Conservation (phyloP, 371 early-diverging fungal species). For the Conidiobolus incongruus region DNA sequence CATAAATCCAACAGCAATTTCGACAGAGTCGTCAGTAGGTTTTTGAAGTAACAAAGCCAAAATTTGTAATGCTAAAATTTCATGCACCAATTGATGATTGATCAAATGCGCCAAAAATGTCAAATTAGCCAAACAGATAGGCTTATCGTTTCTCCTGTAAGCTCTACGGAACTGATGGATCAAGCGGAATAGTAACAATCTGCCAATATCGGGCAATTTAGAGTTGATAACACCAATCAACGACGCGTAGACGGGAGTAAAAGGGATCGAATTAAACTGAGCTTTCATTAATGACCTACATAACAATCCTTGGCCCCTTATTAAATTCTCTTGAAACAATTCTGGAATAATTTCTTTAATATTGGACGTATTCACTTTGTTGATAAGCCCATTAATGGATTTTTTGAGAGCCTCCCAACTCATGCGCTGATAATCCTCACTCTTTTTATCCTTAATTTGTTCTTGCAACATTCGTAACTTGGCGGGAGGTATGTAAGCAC, state of each 20-base stretch:
- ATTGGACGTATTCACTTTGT: conserved; percentile 80
- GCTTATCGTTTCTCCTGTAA: conserved; percentile 78
- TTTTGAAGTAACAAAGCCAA: conserved; percentile 65
- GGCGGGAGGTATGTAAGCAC: conserved; percentile 86
- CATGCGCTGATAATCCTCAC: conserved; percentile 63
- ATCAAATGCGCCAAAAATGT: conserved; percentile 84
- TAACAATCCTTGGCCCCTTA: conserved; percentile 82
- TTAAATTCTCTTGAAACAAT: conserved; percentile 72
- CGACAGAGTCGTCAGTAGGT: conserved; percentile 92
- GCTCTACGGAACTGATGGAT: conserved; percentile 79
- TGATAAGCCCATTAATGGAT: conserved; percentile 83
- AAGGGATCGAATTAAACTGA: conserved; percentile 69
- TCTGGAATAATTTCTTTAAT: conserved; percentile 80
- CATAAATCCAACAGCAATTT: conserved; percentile 92
- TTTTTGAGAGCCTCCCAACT: conserved; percentile 92
- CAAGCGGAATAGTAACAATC: conserved; percentile 61
- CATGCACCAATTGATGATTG: conserved; percentile 78
- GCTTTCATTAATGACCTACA: conserved; percentile 81
- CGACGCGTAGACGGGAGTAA: conserved; percentile 84
- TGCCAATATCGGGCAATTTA: conserved; percentile 79
- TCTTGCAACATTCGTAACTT: conserved; percentile 65
- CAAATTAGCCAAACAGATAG: conserved; percentile 54
- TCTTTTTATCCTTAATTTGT: conserved; percentile 42
- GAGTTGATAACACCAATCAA: conserved; percentile 79
- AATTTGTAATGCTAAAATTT: conserved; percentile 74